Percentiles rank a stretch among this genome's conserved stretches.
Evolutionary conservation across 2,329 filamentous ascomycete species (phyloP).

Genomic region (Aspergillus sp.): DNA sequence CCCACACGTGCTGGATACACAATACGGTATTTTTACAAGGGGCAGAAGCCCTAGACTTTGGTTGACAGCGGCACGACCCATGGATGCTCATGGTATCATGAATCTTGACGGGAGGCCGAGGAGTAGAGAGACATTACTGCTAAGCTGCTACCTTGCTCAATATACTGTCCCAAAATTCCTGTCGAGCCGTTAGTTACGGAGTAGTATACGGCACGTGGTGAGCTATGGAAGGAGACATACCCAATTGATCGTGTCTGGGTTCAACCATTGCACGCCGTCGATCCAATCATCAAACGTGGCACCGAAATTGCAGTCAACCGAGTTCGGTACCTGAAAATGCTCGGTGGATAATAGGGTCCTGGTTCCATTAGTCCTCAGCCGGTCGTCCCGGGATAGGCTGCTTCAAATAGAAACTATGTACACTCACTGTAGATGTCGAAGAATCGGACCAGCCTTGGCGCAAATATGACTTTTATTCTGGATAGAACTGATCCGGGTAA

Average conservation of each 20-base stretch:
- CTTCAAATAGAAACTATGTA: not conserved
- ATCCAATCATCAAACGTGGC: conserved; percentile 3
- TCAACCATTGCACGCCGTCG: conserved; percentile 2
- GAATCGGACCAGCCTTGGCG: conserved; percentile 2
- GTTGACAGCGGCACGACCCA: not conserved
- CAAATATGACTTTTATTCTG: conserved; percentile 1
- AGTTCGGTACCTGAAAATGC: not conserved
- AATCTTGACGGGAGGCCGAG: no score
- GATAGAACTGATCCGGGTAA: not conserved
- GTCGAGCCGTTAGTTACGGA: not conserved
- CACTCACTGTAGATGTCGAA: conserved; percentile 5
- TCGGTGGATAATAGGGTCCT: not conserved
- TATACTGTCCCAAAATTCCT: not conserved
- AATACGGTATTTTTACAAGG: conserved; percentile 4
- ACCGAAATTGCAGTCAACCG: not conserved
- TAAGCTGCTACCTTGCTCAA: not conserved
- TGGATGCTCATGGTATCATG: no score
- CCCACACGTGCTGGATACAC: not conserved
- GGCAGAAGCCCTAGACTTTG: not conserved
- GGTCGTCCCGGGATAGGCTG: no score
- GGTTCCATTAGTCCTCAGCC: not conserved
- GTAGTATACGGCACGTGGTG: not conserved
- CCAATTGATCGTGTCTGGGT: conserved; percentile 3
- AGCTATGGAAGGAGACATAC: not conserved
- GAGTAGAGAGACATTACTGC: no score